Conservation (phyloP, 2,329 filamentous ascomycete genomes). For the Trichoderma brevicompactum region DNA sequence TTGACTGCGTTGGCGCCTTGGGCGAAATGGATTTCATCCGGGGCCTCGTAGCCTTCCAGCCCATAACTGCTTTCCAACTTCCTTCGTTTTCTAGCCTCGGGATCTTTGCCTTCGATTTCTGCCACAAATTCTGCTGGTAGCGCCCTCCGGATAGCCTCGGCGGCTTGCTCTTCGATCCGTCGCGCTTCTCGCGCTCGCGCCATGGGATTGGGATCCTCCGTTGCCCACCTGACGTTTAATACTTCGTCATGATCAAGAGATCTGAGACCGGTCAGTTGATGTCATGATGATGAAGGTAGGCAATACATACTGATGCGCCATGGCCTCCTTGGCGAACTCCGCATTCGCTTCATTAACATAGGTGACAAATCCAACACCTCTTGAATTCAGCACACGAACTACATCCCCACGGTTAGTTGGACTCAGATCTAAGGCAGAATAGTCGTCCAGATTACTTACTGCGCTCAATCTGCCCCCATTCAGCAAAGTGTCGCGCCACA, state of each 20-base stretch:
- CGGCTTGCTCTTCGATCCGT: slow-evolving; percentile 91
- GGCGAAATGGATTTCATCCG: slow-evolving; percentile 92
- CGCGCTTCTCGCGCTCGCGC: slow-evolving; percentile 90
- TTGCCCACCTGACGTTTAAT: slow-evolving; percentile 96
- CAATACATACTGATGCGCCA: slow-evolving; percentile 74
- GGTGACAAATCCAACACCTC: slow-evolving; percentile 94
- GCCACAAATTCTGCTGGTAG: slow-evolving; percentile 89
- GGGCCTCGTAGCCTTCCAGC: slow-evolving; percentile 87
- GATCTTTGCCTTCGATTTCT: slow-evolving; percentile 90
- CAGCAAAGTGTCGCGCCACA: slow-evolving; percentile 90
- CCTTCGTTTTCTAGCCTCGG: slow-evolving; percentile 82
- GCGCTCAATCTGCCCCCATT: slow-evolving; percentile 93
- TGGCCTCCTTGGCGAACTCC: slow-evolving; percentile 91
- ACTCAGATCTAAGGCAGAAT: background rate
- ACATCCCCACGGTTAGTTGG: background rate
- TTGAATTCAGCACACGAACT: slow-evolving; percentile 80
- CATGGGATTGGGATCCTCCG: slow-evolving; percentile 92
- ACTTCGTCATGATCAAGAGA: slow-evolving; percentile 89
- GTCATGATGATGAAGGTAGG: background rate
- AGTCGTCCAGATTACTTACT: slow-evolving; percentile 44
- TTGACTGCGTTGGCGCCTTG: slow-evolving; percentile 72
- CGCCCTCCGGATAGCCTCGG: slow-evolving; percentile 86
- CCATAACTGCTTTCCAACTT: slow-evolving; percentile 90
- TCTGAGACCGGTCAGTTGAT: slow-evolving; percentile 1
- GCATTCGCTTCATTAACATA: slow-evolving; percentile 89